These are phyloP conservation scores for Calycina herbarum DNA, from an alignment of 2,329 filamentous ascomycete species.

Conservation along the genomic window DNA sequence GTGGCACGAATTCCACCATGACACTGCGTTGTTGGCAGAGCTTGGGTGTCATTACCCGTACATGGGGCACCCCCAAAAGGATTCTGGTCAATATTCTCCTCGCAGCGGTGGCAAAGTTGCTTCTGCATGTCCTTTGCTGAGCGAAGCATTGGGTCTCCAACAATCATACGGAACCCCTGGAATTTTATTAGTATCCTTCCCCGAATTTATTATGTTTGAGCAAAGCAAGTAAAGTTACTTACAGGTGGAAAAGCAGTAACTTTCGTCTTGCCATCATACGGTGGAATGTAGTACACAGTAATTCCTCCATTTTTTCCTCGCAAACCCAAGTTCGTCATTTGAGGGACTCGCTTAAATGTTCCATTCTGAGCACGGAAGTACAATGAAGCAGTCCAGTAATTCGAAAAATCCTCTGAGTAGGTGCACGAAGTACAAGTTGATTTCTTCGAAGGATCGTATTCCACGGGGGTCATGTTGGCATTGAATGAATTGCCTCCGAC, in stretches of 20 bases:
- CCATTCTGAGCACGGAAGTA: conserved; percentile 16
- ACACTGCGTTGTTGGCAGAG: conserved; percentile 10
- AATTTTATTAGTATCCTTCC: not conserved
- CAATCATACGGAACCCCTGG: conserved; percentile 18
- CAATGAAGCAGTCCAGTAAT: conserved; percentile 16
- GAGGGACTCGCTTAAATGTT: conserved; percentile 15
- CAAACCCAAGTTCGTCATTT: conserved; percentile 12
- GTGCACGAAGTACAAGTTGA: conserved; percentile 15
- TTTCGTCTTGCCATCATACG: conserved; percentile 37
- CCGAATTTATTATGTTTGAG: not conserved
- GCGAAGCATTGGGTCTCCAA: conserved; percentile 13
- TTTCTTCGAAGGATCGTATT: conserved; percentile 8
- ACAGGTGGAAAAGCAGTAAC: conserved; percentile 42
- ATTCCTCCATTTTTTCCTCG: conserved; percentile 14
- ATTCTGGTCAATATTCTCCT: conserved; percentile 10
- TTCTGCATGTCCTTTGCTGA: not conserved
- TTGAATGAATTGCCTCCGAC: conserved; percentile 17
- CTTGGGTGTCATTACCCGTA: conserved; percentile 13
- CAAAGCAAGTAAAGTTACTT: not conserved
- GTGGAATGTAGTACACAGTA: conserved; percentile 30
- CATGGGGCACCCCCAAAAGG: conserved; percentile 14
- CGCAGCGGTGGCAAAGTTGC: conserved; percentile 10
- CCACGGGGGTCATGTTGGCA: conserved; percentile 12
- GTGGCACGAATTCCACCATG: conserved; percentile 12
- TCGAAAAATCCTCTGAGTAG: conserved; percentile 17